A percentile compares a stretch with the other conserved stretches of the same genome.
Evolutionary conservation across 805 yeast species (phyloP).

Genomic region (Candida stauntonica): DNA sequence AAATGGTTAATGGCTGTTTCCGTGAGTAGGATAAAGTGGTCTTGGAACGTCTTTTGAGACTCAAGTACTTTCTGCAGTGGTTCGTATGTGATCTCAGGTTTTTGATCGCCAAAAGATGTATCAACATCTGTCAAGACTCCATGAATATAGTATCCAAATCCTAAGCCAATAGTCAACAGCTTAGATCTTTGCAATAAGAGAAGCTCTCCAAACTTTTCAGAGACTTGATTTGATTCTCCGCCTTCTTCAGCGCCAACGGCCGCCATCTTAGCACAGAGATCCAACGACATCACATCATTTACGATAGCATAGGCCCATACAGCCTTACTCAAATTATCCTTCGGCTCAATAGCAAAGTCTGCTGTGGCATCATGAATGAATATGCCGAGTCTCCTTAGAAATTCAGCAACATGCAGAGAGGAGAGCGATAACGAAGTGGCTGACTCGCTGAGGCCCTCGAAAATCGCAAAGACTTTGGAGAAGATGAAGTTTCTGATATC

Average conservation of each 20-base stretch:
- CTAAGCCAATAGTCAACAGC: slow-evolving; percentile 32
- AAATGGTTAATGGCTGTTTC: slow-evolving; percentile 51
- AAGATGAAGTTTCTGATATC: slow-evolving; percentile 30
- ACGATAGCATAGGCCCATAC: slow-evolving; percentile 41
- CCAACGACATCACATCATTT: slow-evolving; percentile 35
- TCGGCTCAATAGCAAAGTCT: slow-evolving; percentile 20
- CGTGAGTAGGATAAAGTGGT: slow-evolving; percentile 48
- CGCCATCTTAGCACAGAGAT: slow-evolving; percentile 14
- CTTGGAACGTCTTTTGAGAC: slow-evolving; percentile 33
- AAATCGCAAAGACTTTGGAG: slow-evolving; percentile 32
- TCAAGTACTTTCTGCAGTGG: slow-evolving; percentile 25
- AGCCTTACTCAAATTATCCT: slow-evolving; percentile 26
- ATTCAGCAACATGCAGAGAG: slow-evolving; percentile 35
- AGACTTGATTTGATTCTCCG: slow-evolving; percentile 23
- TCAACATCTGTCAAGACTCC: slow-evolving; percentile 28
- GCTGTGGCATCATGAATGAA: slow-evolving; percentile 37
- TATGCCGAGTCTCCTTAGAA: slow-evolving; percentile 29
- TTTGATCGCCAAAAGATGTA: background rate
- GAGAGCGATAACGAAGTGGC: slow-evolving; percentile 39
- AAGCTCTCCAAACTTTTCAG: slow-evolving; percentile 46
- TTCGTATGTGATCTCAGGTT: slow-evolving; percentile 10
- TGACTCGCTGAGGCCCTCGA: slow-evolving; percentile 34
- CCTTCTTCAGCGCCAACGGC: slow-evolving; percentile 21
- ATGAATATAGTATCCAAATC: slow-evolving; percentile 27
- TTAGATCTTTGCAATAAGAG: slow-evolving; percentile 44